phyloP scores from a whole-genome alignment of 192 early-diverging fungal genomes.

The Entomortierella parvispora region DNA sequence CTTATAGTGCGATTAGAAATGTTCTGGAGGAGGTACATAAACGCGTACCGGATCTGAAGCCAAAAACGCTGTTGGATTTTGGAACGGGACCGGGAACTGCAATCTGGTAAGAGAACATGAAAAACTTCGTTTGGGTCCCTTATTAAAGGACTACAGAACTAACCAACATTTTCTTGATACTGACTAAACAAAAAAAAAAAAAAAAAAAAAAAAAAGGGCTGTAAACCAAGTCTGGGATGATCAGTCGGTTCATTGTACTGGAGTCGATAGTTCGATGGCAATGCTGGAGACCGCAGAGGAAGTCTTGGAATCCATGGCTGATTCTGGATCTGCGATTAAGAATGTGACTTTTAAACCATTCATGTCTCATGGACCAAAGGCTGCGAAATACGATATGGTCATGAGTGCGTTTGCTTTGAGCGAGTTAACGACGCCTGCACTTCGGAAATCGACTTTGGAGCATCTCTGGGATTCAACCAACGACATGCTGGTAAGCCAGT shows the following conservation, averaged over 20 bases:
- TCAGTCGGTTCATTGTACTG: conserved; percentile 58
- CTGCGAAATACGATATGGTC: conserved; percentile 72
- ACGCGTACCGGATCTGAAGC: conserved; percentile 72
- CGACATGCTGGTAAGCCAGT: conserved; percentile 72
- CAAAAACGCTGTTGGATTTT: conserved; percentile 77
- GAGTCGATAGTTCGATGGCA: conserved; percentile 79
- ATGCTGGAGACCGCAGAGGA: conserved; percentile 79
- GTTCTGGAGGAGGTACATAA: conserved; percentile 70
- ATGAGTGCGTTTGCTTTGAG: conserved; percentile 76
- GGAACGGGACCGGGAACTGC: conserved; percentile 87
- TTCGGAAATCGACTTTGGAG: conserved; percentile 72
- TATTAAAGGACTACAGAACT: not conserved
- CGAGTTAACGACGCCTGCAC: conserved; percentile 74
- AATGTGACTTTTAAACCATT: conserved; percentile 69
- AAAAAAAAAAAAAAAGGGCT: conserved; percentile 59
- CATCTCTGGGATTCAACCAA: conserved; percentile 82
- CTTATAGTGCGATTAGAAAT: conserved; percentile 75
- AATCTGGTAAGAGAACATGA: conserved; percentile 63
- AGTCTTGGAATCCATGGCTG: conserved; percentile 46
- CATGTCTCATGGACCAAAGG: conserved; percentile 64
- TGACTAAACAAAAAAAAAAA: too few species aligned
- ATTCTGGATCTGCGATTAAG: conserved; percentile 2
- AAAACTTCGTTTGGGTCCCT: not conserved
- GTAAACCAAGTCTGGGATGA: conserved; percentile 65
- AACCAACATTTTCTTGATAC: not conserved